Conservation (phyloP, 1,284 basidiomycete genomes). For the Puccinia hordei region DNA sequence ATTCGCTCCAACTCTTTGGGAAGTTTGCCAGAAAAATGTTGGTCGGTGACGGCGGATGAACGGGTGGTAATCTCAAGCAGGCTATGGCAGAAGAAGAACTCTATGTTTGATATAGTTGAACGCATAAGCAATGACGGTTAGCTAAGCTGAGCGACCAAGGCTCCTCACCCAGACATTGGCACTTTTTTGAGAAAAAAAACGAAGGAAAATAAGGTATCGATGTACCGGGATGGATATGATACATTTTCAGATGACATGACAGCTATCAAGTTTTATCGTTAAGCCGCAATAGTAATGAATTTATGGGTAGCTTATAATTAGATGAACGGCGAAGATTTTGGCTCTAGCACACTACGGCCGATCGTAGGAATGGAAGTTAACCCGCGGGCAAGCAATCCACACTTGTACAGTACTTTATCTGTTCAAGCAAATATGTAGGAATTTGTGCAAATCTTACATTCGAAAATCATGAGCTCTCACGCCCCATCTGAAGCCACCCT, state of each 20-base stretch:
- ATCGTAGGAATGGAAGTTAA: neutral
- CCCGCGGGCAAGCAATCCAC: constrained; percentile 14
- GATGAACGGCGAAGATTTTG: constrained; percentile 1
- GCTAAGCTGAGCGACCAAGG: neutral
- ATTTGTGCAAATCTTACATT: constrained; percentile 20
- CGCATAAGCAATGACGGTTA: neutral
- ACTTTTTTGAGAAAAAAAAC: neutral
- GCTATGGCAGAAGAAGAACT: constrained; percentile 45
- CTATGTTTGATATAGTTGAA: neutral
- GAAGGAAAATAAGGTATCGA: neutral
- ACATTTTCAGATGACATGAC: neutral
- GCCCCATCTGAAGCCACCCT: constrained; percentile 16
- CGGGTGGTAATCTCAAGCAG: constrained; percentile 20
- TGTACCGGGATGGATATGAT: neutral
- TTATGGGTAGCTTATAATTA: neutral
- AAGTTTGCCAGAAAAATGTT: constrained; percentile 46
- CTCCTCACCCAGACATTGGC: neutral
- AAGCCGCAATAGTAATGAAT: neutral
- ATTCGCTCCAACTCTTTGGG: constrained; percentile 39
- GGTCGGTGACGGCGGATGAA: constrained; percentile 32
- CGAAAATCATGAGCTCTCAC: neutral
- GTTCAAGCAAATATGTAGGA: constrained; percentile 10
- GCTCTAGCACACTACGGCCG: neutral
- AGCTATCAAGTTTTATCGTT: neutral
- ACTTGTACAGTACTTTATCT: constrained; percentile 3